A percentile compares a stretch with the other conserved stretches of the same genome.
phyloP scores from a whole-genome alignment of 2,329 filamentous ascomycete genomes.

The Phialophora verrucosa region DNA sequence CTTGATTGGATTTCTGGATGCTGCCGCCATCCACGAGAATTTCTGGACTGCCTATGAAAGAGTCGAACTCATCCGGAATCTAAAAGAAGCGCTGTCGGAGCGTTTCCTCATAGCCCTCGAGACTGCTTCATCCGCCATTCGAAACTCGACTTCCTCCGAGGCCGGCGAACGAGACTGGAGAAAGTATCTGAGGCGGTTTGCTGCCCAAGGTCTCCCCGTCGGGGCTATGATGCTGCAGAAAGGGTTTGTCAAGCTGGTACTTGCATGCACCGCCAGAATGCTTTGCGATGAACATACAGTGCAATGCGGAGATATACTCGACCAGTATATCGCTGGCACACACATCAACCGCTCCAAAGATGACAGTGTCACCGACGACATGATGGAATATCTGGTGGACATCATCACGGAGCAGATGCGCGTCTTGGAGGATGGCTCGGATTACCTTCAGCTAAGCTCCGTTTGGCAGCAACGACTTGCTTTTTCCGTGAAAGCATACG shows the following conservation, averaged over 20 bases:
- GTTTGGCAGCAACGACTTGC: constrained; percentile 85
- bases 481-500: constrained; percentile 81
- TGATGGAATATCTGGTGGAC: constrained; percentile 66
- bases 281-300: constrained; percentile 67
- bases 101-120: constrained; percentile 85
- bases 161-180: constrained; percentile 82
- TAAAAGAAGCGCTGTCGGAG: constrained; percentile 79
- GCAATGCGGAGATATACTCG: constrained; percentile 69
- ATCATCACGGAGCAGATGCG: constrained; percentile 83
- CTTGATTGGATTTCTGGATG: constrained; percentile 87
- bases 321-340: constrained; percentile 70
- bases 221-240: constrained; percentile 90
- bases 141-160: constrained; percentile 73
- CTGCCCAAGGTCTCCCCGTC: constrained; percentile 76
- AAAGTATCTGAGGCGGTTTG: constrained; percentile 81
- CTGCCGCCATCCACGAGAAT: constrained; percentile 74
- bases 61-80: constrained; percentile 71
- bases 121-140: constrained; percentile 85
- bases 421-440: constrained; percentile 83
- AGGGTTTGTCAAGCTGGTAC: constrained; percentile 83
- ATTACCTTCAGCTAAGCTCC: constrained; percentile 86
- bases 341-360: constrained; percentile 46
- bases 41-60: constrained; percentile 83
- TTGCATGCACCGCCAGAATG: constrained; percentile 76
- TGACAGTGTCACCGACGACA: constrained; percentile 46